These are phyloP conservation scores for Stemphylium vesicarium DNA, from an alignment of 2,329 filamentous ascomycete species.

Conservation along the genomic window DNA sequence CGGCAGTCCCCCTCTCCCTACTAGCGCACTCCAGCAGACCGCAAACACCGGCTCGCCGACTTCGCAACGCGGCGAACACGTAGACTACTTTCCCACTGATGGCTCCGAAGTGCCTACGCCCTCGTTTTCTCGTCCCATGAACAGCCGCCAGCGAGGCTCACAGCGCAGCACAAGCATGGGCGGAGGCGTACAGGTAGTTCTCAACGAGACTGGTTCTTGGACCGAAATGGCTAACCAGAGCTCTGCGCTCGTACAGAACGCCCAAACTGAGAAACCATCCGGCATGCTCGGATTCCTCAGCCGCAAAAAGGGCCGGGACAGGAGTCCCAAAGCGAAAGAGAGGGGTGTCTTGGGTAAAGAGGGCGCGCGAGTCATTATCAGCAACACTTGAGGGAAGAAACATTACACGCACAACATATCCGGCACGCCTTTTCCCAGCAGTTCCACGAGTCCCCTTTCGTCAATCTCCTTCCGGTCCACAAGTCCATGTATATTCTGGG, in stretches of 20 bases:
- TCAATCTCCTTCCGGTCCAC: background rate
- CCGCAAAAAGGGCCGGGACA: conserved; percentile 85
- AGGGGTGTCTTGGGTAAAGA: conserved; percentile 93
- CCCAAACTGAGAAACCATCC: conserved; percentile 59
- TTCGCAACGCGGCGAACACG: conserved; percentile 44
- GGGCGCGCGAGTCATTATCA: conserved; percentile 72
- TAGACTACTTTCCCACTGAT: conserved; percentile 46
- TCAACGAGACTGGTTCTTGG: conserved; percentile 90
- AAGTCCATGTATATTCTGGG: background rate
- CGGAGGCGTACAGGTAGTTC: conserved; percentile 87
- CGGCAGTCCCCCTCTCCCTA: conserved; percentile 54
- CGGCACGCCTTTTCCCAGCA: background rate
- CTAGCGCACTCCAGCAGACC: conserved; percentile 31
- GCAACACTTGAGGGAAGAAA: conserved; percentile 45
- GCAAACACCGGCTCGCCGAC: conserved; percentile 37
- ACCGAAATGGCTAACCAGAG: conserved; percentile 87
- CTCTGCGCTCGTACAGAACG: conserved; percentile 65
- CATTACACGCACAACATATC: background rate
- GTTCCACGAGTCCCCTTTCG: conserved; percentile 10
- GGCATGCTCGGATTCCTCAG: conserved; percentile 91
- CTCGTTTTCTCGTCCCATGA: conserved; percentile 50
- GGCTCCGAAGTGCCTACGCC: conserved; percentile 35
- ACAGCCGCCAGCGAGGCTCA: conserved; percentile 61
- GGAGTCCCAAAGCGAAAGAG: conserved; percentile 94
- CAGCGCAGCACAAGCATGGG: conserved; percentile 77